These are phyloP conservation scores for Orobanche coerulescens DNA, from an alignment of 257 asterid species.

Conservation along the genomic window DNA sequence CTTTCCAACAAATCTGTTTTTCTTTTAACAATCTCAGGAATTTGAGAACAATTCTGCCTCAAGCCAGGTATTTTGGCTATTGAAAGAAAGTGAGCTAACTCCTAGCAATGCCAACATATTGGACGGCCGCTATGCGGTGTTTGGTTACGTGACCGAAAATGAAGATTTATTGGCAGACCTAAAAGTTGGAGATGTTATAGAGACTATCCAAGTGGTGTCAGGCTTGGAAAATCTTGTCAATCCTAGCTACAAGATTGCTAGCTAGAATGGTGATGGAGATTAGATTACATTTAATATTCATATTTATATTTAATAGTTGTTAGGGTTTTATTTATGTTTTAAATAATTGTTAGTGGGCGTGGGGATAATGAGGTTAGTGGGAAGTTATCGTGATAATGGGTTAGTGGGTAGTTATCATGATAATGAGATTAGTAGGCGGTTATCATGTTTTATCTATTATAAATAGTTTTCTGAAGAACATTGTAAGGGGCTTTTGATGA, in stretches of 20 bases:
- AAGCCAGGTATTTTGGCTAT: constrained; percentile 93
- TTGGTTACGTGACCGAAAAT: constrained; percentile 76
- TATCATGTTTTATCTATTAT: no score
- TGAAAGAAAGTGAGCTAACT: constrained; percentile 97
- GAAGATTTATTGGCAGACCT: constrained; percentile 86
- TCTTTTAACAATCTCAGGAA: constrained; percentile 45
- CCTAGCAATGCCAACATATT: constrained; percentile 96
- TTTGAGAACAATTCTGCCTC: constrained; percentile 93
- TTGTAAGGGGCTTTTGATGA: no score
- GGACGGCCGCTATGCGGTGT: constrained; percentile 90
- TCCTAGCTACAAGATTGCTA: constrained; percentile 97
- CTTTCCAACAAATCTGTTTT: constrained; percentile 1
- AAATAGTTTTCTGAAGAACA: no score
- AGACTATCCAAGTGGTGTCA: constrained; percentile 77
- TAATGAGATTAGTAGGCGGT: no score
- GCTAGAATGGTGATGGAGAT: constrained; percentile 40
- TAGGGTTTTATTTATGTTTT: no score
- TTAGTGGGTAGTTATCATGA: no score
- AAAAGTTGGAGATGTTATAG: constrained; percentile 95
- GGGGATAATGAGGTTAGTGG: no score
- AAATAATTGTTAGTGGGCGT: no score
- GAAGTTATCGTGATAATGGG: no score
- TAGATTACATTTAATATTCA: no score
- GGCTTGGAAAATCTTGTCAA: constrained; percentile 89
- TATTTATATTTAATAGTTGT: no score